phyloP scores from a whole-genome alignment of 352 stramenopile species.

The Pythium brachiatum region DNA sequence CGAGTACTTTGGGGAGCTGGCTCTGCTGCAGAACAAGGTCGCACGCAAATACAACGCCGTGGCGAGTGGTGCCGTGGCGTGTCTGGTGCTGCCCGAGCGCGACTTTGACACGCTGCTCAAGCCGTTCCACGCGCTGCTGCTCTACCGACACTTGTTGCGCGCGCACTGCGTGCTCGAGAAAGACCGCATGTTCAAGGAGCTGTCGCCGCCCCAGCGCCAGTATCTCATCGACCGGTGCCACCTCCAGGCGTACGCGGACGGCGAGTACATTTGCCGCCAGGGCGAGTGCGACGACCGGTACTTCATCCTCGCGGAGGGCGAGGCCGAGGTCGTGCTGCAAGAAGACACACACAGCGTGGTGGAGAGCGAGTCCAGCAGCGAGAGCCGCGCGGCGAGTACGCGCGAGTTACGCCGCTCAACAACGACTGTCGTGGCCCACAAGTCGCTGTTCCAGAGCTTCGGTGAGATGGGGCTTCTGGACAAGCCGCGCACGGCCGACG shows the following conservation, averaged over 20 bases:
- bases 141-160: slow-evolving; percentile 51
- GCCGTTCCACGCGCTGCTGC: slow-evolving; percentile 55
- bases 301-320: slow-evolving; percentile 65
- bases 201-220: slow-evolving; percentile 32
- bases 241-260: slow-evolving; percentile 42
- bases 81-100: slow-evolving; percentile 41
- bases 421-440: slow-evolving; percentile 46
- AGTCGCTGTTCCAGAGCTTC: slow-evolving; percentile 67
- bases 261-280: slow-evolving; percentile 50
- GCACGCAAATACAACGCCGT: slow-evolving; percentile 51
- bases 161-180: slow-evolving; percentile 57
- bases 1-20: slow-evolving; percentile 74
- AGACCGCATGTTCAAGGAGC: slow-evolving; percentile 62
- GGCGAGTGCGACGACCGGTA: slow-evolving; percentile 59
- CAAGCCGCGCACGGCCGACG: slow-evolving; percentile 47
- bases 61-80: slow-evolving; percentile 44
- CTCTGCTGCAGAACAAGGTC: slow-evolving; percentile 32
- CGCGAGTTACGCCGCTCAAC: background rate
- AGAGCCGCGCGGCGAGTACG: background rate
- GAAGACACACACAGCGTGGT: slow-evolving; percentile 23
- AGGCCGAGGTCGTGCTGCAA: slow-evolving; percentile 52
- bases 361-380: background rate
- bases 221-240: slow-evolving; percentile 53
- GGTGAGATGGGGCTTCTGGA: slow-evolving; percentile 77
- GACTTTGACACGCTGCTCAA: slow-evolving; percentile 42